Percentiles rank a stretch among this genome's conserved stretches.
Conservation (phyloP, 2,329 filamentous ascomycete genomes). For the Pseudogymnoascus sp. region DNA sequence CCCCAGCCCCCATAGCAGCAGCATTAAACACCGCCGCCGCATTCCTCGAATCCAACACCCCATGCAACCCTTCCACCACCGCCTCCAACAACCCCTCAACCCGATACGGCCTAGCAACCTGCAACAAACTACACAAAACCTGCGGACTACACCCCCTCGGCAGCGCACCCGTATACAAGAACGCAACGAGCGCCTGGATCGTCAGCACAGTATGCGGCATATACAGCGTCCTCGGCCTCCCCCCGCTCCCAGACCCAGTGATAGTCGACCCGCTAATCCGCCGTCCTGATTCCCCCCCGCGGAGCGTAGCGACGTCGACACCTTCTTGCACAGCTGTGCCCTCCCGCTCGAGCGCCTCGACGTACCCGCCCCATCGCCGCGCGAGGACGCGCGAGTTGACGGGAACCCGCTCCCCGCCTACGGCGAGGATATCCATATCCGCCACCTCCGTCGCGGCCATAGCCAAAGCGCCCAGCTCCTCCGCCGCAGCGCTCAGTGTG, state of each 20-base stretch:
- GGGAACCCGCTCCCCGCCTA: slow-evolving; percentile 83
- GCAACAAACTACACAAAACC: slow-evolving; percentile 88
- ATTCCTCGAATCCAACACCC: slow-evolving; percentile 83
- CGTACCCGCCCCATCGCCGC: slow-evolving; percentile 89
- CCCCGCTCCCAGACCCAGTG: slow-evolving; percentile 28
- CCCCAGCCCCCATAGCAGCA: slow-evolving; percentile 89
- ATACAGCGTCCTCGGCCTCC: slow-evolving; percentile 78
- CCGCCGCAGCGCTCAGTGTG: slow-evolving; percentile 65
- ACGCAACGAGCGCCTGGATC: slow-evolving; percentile 82
- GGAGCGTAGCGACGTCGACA: slow-evolving; percentile 66
- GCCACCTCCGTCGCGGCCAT: slow-evolving; percentile 74
- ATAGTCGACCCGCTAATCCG: neutral
- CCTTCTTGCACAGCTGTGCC: slow-evolving; percentile 65
- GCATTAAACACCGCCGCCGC: slow-evolving; percentile 97
- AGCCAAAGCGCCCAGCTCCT: slow-evolving; percentile 77
- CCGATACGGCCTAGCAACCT: slow-evolving; percentile 87
- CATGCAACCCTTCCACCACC: slow-evolving; percentile 82
- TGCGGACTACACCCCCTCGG: slow-evolving; percentile 83
- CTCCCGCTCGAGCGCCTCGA: slow-evolving; percentile 83
- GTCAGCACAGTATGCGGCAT: slow-evolving; percentile 88
- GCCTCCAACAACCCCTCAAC: slow-evolving; percentile 88
- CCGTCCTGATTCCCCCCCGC: slow-evolving; percentile 26
- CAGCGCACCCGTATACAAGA: slow-evolving; percentile 84
- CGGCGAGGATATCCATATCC: slow-evolving; percentile 94
- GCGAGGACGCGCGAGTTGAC: slow-evolving; percentile 87